phyloP scores from a whole-genome alignment of 2,329 filamentous ascomycete genomes.

The Nigrospora osmanthi region DNA sequence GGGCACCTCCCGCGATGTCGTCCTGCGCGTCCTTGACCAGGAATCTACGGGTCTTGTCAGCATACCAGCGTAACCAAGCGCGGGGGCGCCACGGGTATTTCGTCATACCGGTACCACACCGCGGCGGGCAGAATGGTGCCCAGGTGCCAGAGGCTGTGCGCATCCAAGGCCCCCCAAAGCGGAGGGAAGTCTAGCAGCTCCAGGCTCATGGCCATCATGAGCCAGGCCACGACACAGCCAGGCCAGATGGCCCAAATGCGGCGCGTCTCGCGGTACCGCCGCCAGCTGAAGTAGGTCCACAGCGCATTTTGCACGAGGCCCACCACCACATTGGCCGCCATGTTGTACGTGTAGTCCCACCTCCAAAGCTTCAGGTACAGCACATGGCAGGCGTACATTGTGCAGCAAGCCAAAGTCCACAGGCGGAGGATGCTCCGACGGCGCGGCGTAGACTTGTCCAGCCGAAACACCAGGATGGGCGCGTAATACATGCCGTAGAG shows the following conservation, averaged over 20 bases:
- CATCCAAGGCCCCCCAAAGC: constrained; percentile 73
- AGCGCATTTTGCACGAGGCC: constrained; percentile 75
- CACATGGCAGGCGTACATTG: constrained; percentile 69
- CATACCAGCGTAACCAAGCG: constrained; percentile 1
- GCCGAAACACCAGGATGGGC: constrained; percentile 71
- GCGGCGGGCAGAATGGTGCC: constrained; percentile 83
- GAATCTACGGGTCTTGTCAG: constrained; percentile 50
- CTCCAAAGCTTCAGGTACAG: constrained; percentile 75
- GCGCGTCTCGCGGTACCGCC: constrained; percentile 62
- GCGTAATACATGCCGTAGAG: constrained; percentile 88
- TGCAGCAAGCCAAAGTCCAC: constrained; percentile 69
- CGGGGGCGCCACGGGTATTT: background rate
- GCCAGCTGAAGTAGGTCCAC: constrained; percentile 79
- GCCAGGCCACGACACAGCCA: constrained; percentile 83
- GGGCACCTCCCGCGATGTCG: constrained; percentile 50
- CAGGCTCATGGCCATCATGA: constrained; percentile 89
- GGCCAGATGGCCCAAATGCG: constrained; percentile 83
- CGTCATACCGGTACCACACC: constrained; percentile 85
- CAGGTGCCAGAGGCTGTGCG: constrained; percentile 92
- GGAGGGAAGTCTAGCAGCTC: constrained; percentile 93
- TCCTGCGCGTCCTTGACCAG: constrained; percentile 78
- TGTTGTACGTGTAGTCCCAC: constrained; percentile 98
- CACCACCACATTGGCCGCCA: constrained; percentile 83
- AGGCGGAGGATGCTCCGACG: constrained; percentile 48
- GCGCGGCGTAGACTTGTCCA: constrained; percentile 51